Evolutionary conservation across 169 alveolate genomes (phyloP), one percentile per base, ranked within the genome.

Genomic region (Cyclospora cayetanensis): DNA sequence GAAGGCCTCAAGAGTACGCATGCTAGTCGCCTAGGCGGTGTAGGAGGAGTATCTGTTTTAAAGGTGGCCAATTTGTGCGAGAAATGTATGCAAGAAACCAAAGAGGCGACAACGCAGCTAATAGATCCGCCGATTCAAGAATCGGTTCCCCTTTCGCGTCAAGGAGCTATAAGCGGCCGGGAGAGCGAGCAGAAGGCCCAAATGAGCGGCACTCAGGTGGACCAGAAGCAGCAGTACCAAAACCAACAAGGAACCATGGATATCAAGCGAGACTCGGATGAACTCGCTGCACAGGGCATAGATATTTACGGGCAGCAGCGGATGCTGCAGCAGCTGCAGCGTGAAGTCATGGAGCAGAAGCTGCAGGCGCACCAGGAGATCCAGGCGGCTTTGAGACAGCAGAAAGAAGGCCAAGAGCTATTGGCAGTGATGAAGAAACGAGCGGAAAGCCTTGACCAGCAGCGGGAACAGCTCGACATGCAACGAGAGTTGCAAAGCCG

Each of bases 341-440:
- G 86, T 37, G 42, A 15, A 29, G 63, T 31, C 29, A 15, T 31
- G 68, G 42, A 76, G 29, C 68, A 76, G 65, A 41, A 76, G 66
- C 66, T 41, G 86, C 41, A 42, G 42, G 86, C 66, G 65, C 86
- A 76, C 68, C 66, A 27, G 25, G 43, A 76, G 68, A 42, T 43
- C 68, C 86, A 76, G 86, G 55, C 39, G 18, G 68, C 66, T 1
- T 41, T 5, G 86, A 41, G n/a, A 41, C 86, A 76, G 86, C 86
- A 76, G 65, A 63, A 76, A 0, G 46, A 76, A n/a, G 66, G 55
- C 12, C 68, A 76, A 50, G 4, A 43, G 25, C 65, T 42, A 15
- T n/a, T 43, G 34, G 86, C 65, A 1, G 22, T 43, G 7, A 31
- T 43, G 11, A 3, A 9, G n/a, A 37, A 43, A n/a, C 31, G 55